Conservation (phyloP, 2,329 filamentous ascomycete species). For the Xylaria sp. region DNA sequence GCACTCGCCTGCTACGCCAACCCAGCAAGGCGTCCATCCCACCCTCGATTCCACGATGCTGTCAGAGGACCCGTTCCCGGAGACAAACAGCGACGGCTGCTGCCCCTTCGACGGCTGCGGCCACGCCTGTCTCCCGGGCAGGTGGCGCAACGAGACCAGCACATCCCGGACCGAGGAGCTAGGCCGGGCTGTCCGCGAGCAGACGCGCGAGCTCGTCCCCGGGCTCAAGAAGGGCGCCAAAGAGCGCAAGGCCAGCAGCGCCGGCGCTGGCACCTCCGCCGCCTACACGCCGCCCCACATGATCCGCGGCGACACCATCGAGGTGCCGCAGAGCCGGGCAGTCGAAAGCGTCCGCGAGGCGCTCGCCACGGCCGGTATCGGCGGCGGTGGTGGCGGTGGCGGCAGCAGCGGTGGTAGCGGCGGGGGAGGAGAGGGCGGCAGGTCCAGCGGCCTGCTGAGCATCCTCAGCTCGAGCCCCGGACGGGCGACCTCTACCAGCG, state of each 20-base stretch:
- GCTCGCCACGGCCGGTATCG: slow-evolving; percentile 39
- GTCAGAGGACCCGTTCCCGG: slow-evolving; percentile 35
- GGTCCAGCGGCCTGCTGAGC: slow-evolving; percentile 46
- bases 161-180: slow-evolving; percentile 55
- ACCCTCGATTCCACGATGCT: slow-evolving; percentile 8
- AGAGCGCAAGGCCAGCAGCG: slow-evolving; percentile 16
- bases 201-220: slow-evolving; percentile 33
- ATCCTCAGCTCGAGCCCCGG: slow-evolving; percentile 57
- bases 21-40: background rate
- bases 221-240: slow-evolving; percentile 17
- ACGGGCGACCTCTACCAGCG: slow-evolving; percentile 19
- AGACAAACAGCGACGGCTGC: slow-evolving; percentile 56
- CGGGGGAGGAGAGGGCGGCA: slow-evolving; percentile 21
- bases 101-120: slow-evolving; percentile 68
- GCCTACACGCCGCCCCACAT: slow-evolving; percentile 25
- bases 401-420: slow-evolving; percentile 13
- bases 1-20: slow-evolving; percentile 48
- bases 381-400: slow-evolving; percentile 23
- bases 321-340: slow-evolving; percentile 61
- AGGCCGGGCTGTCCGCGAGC: slow-evolving; percentile 50
- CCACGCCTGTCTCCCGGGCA: slow-evolving; percentile 63
- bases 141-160: slow-evolving; percentile 53
- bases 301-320: slow-evolving; percentile 53
- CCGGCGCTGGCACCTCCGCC: slow-evolving; percentile 15
- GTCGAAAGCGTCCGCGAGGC: slow-evolving; percentile 63